phyloP scores from a whole-genome alignment of 148 eudicot genomes.

The Cornus controversa region DNA sequence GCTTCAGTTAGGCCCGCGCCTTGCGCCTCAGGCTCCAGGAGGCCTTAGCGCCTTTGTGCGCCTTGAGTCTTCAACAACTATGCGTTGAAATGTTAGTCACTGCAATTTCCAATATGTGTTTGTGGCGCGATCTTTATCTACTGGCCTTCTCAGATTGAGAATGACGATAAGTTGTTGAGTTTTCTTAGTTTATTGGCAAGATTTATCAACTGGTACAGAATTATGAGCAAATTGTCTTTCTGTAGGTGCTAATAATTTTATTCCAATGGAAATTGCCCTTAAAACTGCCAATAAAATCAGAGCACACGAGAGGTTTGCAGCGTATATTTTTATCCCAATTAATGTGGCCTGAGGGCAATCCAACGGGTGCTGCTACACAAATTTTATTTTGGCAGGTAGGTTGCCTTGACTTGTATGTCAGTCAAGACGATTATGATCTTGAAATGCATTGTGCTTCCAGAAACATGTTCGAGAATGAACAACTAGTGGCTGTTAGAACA shows the following conservation, averaged over 20 bases:
- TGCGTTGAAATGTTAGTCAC: neutral
- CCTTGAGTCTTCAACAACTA: no score
- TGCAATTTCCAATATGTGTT: neutral
- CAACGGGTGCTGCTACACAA: slow-evolving; percentile 81
- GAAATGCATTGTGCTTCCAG: no score
- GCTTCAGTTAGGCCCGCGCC: no score
- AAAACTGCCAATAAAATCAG: slow-evolving; percentile 82
- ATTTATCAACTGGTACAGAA: neutral
- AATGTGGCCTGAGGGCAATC: slow-evolving; percentile 99
- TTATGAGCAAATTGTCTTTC: slow-evolving; percentile 9
- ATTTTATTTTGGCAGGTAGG: slow-evolving; percentile 93
- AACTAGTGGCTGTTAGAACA: neutral
- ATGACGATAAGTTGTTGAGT: neutral
- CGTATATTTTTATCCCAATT: slow-evolving; percentile 85
- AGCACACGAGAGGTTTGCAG: slow-evolving; percentile 90
- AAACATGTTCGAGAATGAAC: neutral
- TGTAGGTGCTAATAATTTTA: slow-evolving; percentile 92
- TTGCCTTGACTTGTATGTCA: slow-evolving; percentile 3
- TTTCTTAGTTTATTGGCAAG: neutral
- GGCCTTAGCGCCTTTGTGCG: no score
- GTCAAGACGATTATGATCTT: neutral
- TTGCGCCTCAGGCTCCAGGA: no score
- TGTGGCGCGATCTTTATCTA: no score
- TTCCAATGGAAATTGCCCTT: slow-evolving; percentile 92
- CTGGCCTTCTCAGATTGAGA: neutral